Evolutionary conservation across 176 grass and related monocot genomes (phyloP).

Genomic region (Triticum aestivum): IWGSC_CS_RefSeq_v2.1 NC_057804.1:55552159-55552658

Average conservation of each 20-base stretch:
- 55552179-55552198: constrained; percentile 35
- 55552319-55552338: background rate
- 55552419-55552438: too few relatives aligned
- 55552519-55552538: background rate
- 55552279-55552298: background rate
- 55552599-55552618: too few relatives aligned
- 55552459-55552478: too few relatives aligned
- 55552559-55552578: too few relatives aligned
- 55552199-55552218: constrained; percentile 55
- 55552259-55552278: constrained; percentile 46
- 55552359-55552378: too few relatives aligned
- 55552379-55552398: too few relatives aligned
- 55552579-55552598: background rate
- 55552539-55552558: background rate
- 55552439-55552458: too few relatives aligned
- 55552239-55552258: constrained; percentile 33
- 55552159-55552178: constrained; percentile 50
- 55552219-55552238: constrained; percentile 63
- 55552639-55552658: background rate
- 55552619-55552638: background rate
- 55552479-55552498: too few relatives aligned
- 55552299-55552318: background rate
- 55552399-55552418: too few relatives aligned
- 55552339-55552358: too few relatives aligned
- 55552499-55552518: too few relatives aligned